A percentile compares a stretch with the other conserved stretches of the same genome.
phyloP scores from a whole-genome alignment of 768 basidiomycete species.

The Hortiboletus campestris region DNA sequence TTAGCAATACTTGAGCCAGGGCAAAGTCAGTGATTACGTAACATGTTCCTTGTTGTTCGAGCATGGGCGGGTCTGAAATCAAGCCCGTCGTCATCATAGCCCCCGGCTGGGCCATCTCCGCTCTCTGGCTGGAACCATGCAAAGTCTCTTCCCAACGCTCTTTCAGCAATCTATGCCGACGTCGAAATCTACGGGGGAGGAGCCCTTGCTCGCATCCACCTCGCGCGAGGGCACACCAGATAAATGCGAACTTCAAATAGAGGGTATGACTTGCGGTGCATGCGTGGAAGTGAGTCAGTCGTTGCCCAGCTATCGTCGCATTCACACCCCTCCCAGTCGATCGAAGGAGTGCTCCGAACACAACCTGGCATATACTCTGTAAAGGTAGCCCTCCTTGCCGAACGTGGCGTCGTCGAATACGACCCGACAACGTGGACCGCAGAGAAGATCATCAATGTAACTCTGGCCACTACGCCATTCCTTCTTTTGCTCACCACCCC shows the following conservation, averaged over 20 bases:
- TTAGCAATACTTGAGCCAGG: no score
- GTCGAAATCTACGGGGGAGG: slow-evolving; percentile 16
- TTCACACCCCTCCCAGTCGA: slow-evolving; percentile 48
- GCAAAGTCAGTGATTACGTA: no score
- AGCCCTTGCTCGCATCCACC: slow-evolving; percentile 21
- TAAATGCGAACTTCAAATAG: slow-evolving; percentile 76
- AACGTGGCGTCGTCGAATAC: slow-evolving; percentile 89
- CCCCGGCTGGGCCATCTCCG: background rate
- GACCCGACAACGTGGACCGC: slow-evolving; percentile 79
- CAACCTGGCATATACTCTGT: slow-evolving; percentile 89
- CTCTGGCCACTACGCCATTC: background rate
- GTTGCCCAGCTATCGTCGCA: background rate
- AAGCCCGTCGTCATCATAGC: background rate
- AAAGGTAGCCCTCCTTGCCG: slow-evolving; percentile 96
- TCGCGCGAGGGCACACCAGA: slow-evolving; percentile 31
- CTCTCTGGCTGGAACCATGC: background rate
- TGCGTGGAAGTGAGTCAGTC: slow-evolving; percentile 72
- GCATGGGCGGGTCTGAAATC: slow-evolving; percentile 1
- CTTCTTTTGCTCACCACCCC: slow-evolving; percentile 2
- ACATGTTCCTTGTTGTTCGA: background rate
- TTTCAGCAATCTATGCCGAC: slow-evolving; percentile 7
- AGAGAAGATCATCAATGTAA: slow-evolving; percentile 73
- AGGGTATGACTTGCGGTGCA: slow-evolving; percentile 89
- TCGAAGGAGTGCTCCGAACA: slow-evolving; percentile 76
- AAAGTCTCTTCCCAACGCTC: background rate